Base-by-base conservation (phyloP, 2,329 filamentous ascomycete genomes). In the Monosporascus sp. region DNA sequence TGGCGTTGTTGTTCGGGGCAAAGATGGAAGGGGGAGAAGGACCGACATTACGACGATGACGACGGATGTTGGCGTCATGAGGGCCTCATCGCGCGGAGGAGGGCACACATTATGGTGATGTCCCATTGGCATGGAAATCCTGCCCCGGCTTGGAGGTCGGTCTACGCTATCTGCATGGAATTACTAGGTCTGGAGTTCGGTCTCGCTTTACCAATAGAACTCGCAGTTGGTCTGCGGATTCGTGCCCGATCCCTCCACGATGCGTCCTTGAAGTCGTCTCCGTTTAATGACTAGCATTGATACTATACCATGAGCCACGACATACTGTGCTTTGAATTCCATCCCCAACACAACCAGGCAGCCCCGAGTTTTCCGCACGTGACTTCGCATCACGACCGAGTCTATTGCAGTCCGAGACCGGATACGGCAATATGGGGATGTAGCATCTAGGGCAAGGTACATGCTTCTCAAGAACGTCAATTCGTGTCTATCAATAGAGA, bases 1-100 rank as follows among this genome's bases (percentile, higher is more conserved):
- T 31, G 78, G 74, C 71, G 78, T 72, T 70, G 66, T 66, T 62
- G 53, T 69, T 71, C 65, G 69, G 67, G 7, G 14, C 38, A 20
- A 41, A 19, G 19, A 19, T 41, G 38, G 38, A 11, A 41, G 3
- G 19, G 19, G 11, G 17, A 16, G 38, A 41, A 19, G 17, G 38
- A 41, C 19, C 38, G 9, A 17, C 38, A 41, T 41, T 20, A 20
- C 38, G 38, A 41, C 38, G 38, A 46, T 14, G 43, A 46, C 14
- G n/a, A 31, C 20, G 43, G n/a, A 46, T 26, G 43, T 31, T 22
- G 43, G 43, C 43, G 26, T 7, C 43, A 17, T 24, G 26, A 20
- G 43, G 3, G 19, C 20, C 43, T 24, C 22, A 8, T 7, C 24
- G 16, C 24, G 43, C 43, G 22, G 43, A 46, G 20, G 22, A 26